Evolutionary conservation across 2,329 filamentous ascomycete species (phyloP).

Genomic region (Coniochaeta ligniaria): DNA sequence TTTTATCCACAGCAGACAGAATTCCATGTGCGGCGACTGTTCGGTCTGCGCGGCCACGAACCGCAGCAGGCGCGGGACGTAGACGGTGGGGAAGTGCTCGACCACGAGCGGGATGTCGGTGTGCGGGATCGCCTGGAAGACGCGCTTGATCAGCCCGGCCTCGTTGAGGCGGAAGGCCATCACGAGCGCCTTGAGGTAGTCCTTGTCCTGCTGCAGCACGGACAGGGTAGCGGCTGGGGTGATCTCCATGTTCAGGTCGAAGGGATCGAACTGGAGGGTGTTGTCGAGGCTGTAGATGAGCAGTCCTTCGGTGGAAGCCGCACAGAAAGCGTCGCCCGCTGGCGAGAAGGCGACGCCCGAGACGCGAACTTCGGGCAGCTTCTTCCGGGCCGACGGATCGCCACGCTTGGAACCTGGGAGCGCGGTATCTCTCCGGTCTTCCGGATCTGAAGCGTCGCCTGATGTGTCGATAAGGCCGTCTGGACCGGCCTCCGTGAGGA

Average conservation of each 20-base stretch:
- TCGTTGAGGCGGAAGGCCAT: slow-evolving; percentile 98
- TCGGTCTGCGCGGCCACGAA: slow-evolving; percentile 86
- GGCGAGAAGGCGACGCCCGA: slow-evolving; percentile 81
- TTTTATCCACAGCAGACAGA: slow-evolving; percentile 90
- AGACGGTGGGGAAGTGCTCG: slow-evolving; percentile 72
- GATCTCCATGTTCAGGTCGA: slow-evolving; percentile 90
- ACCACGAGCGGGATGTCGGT: slow-evolving; percentile 71
- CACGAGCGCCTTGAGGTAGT: slow-evolving; percentile 86
- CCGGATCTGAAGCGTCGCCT: slow-evolving; percentile 81
- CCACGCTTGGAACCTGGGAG: slow-evolving; percentile 82
- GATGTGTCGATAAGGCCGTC: slow-evolving; percentile 77
- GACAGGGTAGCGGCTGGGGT: slow-evolving; percentile 78
- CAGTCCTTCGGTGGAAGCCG: slow-evolving; percentile 88
- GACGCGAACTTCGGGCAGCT: slow-evolving; percentile 76
- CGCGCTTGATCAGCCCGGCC: slow-evolving; percentile 68
- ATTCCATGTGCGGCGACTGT: slow-evolving; percentile 87
- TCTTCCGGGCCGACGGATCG: slow-evolving; percentile 73
- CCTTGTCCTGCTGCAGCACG: slow-evolving; percentile 58
- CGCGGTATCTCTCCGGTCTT: slow-evolving; percentile 71
- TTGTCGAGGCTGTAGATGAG: slow-evolving; percentile 89
- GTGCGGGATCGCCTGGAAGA: slow-evolving; percentile 78
- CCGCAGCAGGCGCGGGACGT: slow-evolving; percentile 75
- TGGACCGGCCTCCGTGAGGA: slow-evolving; percentile 86
- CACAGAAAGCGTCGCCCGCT: slow-evolving; percentile 84
- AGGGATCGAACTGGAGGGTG: slow-evolving; percentile 82